Conservation (phyloP, 2,329 filamentous ascomycete species). For the Colletotrichum simmondsii region DNA sequence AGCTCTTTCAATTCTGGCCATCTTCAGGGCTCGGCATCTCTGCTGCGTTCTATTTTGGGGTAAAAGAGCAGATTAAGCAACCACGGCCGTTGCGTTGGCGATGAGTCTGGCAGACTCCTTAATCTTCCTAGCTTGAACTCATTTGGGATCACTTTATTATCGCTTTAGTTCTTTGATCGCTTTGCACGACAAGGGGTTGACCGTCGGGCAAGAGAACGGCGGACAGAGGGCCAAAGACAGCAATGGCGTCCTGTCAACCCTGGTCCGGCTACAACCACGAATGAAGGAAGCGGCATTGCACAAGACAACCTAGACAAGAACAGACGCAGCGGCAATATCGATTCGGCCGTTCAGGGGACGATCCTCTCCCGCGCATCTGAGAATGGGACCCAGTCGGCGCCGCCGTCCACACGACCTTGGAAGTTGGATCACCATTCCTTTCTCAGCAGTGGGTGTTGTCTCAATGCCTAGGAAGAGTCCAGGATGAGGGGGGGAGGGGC, state of each 20-base stretch:
- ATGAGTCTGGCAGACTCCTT: not conserved
- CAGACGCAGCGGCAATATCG: conserved; percentile 8
- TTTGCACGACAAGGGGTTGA: conserved; percentile 5
- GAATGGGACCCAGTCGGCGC: conserved; percentile 9
- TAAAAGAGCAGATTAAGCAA: not conserved
- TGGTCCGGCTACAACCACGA: not conserved
- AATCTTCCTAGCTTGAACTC: not conserved
- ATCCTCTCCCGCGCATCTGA: not conserved
- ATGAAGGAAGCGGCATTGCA: not conserved
- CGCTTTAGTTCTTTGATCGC: conserved; percentile 3
- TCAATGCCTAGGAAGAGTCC: not conserved
- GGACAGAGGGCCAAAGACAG: not conserved
- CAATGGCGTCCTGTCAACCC: conserved; percentile 11
- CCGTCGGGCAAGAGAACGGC: not conserved
- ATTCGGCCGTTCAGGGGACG: conserved; percentile 9
- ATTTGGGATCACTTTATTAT: not conserved
- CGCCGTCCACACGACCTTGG: not conserved
- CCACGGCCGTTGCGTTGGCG: conserved; percentile 2
- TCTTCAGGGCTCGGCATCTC: conserved; percentile 11
- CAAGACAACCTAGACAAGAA: not conserved
- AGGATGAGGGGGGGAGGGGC: conserved; percentile 9
- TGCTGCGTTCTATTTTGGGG: not conserved
- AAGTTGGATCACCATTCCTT: conserved; percentile 2
- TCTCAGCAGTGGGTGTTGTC: not conserved
- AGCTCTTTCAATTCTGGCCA: not conserved